Base-by-base conservation (phyloP, 257 asterid species). In the Catharanthus roseus region DNA sequence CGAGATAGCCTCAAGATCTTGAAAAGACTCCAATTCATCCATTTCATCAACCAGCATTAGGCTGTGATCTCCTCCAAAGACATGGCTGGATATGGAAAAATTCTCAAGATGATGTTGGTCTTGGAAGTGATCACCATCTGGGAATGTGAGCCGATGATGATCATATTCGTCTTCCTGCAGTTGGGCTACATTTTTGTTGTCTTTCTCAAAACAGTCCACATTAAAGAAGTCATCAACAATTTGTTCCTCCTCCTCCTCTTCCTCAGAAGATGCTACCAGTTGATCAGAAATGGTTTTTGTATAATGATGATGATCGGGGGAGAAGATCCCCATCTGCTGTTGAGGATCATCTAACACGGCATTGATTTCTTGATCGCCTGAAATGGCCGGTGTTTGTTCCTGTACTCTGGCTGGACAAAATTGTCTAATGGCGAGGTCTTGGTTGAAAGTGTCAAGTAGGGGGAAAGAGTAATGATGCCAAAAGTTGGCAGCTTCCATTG, bases 351-450 rank as follows among this genome's bases (percentile, higher is more conserved):
- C 54, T 38, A 69, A 69, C 6, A 3, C 16, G 33, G 29, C 23
- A 23, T 2, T 16, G 47, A 21, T 19, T 11, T 21, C 11, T 55
- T 69, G 47, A 38, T n/a, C n/a, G n/a, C 72, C 49, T 55, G 63
- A 72, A 72, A 49, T 63, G 5, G 36, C 78, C 42, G 8, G 3
- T 34, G 57, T 62, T 28, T 74, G 74, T 44, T 82, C 85, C 82
- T 80, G 82, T 51, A 76, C 29, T 2, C 90, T 83, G 54, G 91
- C 91, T 2, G 87, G 81, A 76, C 95, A 86, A 63, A 82, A 85
- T 67, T 72, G 91, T 7, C 90, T 82, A 55, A 88, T 88, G 74
- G 90, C 84, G 15, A 74, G 64, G 31, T 77, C 83, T 41, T 74
- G 83, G 64, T 61, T 55, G 75, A 72, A 65, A 61, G 44, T 65